These are phyloP conservation scores for Ophiostoma populinum DNA, from an alignment of 2,329 filamentous ascomycete species.

Conservation along the genomic window DNA sequence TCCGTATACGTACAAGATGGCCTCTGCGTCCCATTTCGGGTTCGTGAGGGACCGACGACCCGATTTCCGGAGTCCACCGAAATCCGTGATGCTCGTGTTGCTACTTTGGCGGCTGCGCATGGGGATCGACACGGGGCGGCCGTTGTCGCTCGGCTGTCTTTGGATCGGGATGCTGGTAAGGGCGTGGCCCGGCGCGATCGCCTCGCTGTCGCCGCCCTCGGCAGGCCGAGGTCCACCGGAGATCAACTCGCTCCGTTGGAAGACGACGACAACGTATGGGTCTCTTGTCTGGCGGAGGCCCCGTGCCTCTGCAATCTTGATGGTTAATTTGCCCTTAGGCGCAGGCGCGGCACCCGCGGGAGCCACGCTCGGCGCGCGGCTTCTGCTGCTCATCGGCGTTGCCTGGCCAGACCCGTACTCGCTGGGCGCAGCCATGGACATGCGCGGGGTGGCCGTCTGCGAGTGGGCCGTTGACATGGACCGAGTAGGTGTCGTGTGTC, in stretches of 20 bases:
- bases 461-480: slow-evolving; percentile 53
- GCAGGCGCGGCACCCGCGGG: slow-evolving; percentile 44
- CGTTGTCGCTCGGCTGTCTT: slow-evolving; percentile 63
- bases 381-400: slow-evolving; percentile 18
- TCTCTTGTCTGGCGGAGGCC: slow-evolving; percentile 68
- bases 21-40: slow-evolving; percentile 91
- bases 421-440: slow-evolving; percentile 10
- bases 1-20: slow-evolving; percentile 72
- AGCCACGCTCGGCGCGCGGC: slow-evolving; percentile 35
- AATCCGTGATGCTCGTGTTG: slow-evolving; percentile 68
- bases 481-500: slow-evolving; percentile 75
- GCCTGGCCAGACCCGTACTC: slow-evolving; percentile 9
- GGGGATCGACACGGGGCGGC: slow-evolving; percentile 80
- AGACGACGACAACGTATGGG: slow-evolving; percentile 91
- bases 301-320: slow-evolving; percentile 75
- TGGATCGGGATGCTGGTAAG: slow-evolving; percentile 37
- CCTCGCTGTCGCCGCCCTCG: slow-evolving; percentile 43
- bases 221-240: slow-evolving; percentile 61
- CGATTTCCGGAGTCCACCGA: slow-evolving; percentile 39
- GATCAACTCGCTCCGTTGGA: slow-evolving; percentile 91
- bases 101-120: slow-evolving; percentile 96
- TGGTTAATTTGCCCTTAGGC: slow-evolving; percentile 72
- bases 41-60: slow-evolving; percentile 48
- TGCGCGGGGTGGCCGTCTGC: slow-evolving; percentile 22
- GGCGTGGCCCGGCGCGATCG: slow-evolving; percentile 20